Percentiles rank a stretch among this genome's conserved stretches.
Conservation (phyloP, 164 flowering plant genomes). For the Vitis labrusca region DNA sequence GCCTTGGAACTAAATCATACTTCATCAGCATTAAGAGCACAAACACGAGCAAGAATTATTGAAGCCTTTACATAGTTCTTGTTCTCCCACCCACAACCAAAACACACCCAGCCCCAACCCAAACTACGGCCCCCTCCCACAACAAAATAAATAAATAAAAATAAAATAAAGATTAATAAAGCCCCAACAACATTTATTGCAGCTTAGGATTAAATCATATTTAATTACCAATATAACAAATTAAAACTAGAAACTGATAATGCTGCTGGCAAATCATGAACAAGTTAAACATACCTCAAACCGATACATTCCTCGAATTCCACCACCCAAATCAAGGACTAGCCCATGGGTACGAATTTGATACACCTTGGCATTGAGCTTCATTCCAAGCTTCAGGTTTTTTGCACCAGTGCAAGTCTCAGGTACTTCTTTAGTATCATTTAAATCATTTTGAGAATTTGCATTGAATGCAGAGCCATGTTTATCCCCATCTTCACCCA, state of each 20-base stretch:
- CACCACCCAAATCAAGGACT: constrained; percentile 84
- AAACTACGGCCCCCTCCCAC: too few species aligned
- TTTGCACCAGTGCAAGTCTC: constrained; percentile 33
- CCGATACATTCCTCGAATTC: constrained; percentile 76
- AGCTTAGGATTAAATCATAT: too few species aligned
- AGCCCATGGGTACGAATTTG: constrained; percentile 82
- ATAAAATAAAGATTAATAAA: too few species aligned
- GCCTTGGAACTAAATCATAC: too few species aligned
- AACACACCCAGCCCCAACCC: too few species aligned
- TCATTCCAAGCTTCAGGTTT: constrained; percentile 62
- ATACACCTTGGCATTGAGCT: constrained; percentile 59
- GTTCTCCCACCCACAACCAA: too few species aligned
- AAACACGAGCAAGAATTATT: too few species aligned
- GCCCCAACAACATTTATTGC: too few species aligned
- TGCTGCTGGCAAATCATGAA: neutral
- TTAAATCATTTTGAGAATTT: neutral
- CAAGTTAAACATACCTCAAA: constrained; percentile 63
- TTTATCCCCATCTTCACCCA: neutral
- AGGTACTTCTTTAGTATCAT: constrained; percentile 19
- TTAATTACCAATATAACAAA: neutral
- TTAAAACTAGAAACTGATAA: neutral
- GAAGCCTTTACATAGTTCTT: too few species aligned
- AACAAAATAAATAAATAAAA: too few species aligned
- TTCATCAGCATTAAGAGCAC: too few species aligned
- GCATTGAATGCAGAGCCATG: neutral